These are phyloP conservation scores for Asterionellopsis glacialis DNA, from an alignment of 108 stramenopile genomes.

Conservation along the genomic window DNA sequence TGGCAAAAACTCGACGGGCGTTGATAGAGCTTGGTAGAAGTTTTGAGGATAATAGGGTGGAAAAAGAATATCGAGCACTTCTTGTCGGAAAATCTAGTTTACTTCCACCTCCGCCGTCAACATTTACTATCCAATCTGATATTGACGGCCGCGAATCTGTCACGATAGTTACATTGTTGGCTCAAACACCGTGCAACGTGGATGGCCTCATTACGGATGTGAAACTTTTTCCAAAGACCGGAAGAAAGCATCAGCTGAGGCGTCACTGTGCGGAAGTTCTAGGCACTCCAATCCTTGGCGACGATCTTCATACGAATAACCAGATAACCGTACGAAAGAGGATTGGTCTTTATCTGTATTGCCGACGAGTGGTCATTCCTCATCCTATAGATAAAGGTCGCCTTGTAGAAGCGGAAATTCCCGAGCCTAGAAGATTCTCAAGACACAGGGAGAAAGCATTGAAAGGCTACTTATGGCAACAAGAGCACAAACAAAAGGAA, in stretches of 20 bases:
- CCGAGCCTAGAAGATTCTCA: conserved; percentile 4
- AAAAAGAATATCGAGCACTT: conserved; percentile 32
- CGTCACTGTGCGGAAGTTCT: conserved; percentile 58
- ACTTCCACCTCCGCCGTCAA: background rate
- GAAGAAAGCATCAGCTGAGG: conserved; percentile 81
- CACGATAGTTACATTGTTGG: conserved; percentile 3
- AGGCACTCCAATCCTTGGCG: conserved; percentile 32
- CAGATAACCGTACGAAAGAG: background rate
- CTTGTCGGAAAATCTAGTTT: background rate
- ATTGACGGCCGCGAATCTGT: conserved; percentile 3
- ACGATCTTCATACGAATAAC: background rate
- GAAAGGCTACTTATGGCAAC: conserved; percentile 9
- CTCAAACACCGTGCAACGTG: conserved; percentile 3
- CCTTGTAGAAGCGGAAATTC: conserved; percentile 3
- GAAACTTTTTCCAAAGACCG: conserved; percentile 78
- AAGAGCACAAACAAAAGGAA: too few species aligned
- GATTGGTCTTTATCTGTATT: conserved; percentile 9
- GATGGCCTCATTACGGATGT: conserved; percentile 40
- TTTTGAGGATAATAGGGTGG: conserved; percentile 43
- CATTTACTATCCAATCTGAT: conserved; percentile 10
- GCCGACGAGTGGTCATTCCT: background rate
- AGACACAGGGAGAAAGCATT: conserved; percentile 4
- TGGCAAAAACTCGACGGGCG: conserved; percentile 42
- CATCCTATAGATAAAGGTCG: background rate
- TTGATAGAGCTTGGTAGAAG: conserved; percentile 26